A percentile compares a stretch with the other conserved stretches of the same genome.
Evolutionary conservation across 208 protist genomes (phyloP).

Genomic region (Trypanosoma theileri): DNA sequence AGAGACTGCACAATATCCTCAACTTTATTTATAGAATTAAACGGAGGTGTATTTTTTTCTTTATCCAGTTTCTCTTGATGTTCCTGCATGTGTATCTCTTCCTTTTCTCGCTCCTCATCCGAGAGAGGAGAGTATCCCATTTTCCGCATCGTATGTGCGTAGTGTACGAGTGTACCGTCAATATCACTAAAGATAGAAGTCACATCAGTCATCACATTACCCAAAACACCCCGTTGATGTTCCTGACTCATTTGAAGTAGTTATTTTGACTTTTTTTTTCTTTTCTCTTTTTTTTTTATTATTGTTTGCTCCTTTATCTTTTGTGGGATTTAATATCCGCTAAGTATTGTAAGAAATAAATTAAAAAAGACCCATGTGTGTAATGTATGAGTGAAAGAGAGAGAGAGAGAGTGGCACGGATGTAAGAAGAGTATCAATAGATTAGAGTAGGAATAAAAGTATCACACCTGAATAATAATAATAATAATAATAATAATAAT

Average conservation of each 20-base stretch:
- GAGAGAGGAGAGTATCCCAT: slow-evolving; percentile 14
- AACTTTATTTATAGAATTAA: neutral
- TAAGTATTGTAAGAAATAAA: too few species aligned
- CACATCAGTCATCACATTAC: slow-evolving; percentile 19
- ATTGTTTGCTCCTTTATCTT: too few species aligned
- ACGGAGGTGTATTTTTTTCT: neutral
- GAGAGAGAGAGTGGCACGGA: neutral
- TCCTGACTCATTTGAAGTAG: neutral
- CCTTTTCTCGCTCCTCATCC: neutral
- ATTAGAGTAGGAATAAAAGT: neutral
- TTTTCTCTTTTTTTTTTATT: too few species aligned
- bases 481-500: too few species aligned
- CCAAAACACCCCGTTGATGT: slow-evolving; percentile 3
- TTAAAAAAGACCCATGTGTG: neutral
- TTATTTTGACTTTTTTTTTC: too few species aligned
- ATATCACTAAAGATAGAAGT: slow-evolving; percentile 39
- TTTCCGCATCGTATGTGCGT: slow-evolving; percentile 26
- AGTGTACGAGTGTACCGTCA: slow-evolving; percentile 37
- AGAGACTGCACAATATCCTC: slow-evolving; percentile 12
- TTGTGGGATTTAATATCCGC: too few species aligned
- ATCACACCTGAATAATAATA: too few species aligned
- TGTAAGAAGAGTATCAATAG: neutral
- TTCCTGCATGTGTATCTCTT: neutral
- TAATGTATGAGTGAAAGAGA: neutral
- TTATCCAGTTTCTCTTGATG: slow-evolving; percentile 4